phyloP scores from a whole-genome alignment of 2,329 filamentous ascomycete genomes.

The Stachybotrys chlorohalonatus region DNA sequence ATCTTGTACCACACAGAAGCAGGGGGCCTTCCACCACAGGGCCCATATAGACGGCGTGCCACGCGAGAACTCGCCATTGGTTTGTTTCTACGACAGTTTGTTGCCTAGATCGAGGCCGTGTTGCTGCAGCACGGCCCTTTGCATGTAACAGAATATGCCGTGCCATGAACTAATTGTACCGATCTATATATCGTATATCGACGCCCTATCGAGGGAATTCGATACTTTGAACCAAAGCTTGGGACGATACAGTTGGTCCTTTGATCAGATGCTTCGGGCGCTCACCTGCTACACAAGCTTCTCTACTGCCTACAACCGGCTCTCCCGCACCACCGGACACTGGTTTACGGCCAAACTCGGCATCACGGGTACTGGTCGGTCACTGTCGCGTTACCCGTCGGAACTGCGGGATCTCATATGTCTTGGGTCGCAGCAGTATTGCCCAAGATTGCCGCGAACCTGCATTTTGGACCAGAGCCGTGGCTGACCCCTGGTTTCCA shows the following conservation, averaged over 20 bases:
- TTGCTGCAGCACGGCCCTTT: background rate
- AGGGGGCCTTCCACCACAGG: background rate
- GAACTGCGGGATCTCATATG: background rate
- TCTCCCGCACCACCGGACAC: background rate
- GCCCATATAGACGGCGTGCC: background rate
- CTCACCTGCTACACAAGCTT: too few species aligned
- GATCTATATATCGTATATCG: background rate
- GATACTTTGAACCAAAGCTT: too few species aligned
- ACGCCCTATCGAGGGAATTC: background rate
- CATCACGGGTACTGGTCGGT: background rate
- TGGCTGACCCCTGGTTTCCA: background rate
- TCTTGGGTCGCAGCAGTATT: background rate
- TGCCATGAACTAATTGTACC: background rate
- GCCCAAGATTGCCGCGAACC: background rate
- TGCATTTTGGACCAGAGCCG: background rate
- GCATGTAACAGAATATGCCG: background rate
- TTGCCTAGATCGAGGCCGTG: background rate
- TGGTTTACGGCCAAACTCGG: background rate
- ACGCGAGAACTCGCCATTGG: background rate
- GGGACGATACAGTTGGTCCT: too few species aligned
- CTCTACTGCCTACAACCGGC: too few species aligned
- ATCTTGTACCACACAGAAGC: background rate
- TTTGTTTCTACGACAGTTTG: background rate
- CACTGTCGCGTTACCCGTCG: background rate
- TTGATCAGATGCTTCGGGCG: too few species aligned